phyloP scores from a whole-genome alignment of 495 filamentous ascomycete genomes.

The Neurospora discreta region DNA sequence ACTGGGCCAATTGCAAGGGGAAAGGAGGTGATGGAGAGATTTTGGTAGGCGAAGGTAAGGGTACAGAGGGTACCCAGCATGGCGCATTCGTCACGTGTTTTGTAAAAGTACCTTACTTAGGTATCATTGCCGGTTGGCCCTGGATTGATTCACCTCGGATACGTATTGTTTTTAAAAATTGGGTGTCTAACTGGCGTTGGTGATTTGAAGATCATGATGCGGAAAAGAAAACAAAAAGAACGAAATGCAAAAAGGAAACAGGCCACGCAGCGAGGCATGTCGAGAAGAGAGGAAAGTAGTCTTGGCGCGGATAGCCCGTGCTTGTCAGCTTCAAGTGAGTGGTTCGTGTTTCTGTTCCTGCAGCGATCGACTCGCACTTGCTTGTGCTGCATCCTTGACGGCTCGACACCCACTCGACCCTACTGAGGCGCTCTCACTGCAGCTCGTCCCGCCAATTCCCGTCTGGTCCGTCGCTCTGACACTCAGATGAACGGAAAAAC shows the following conservation, averaged over 20 bases:
- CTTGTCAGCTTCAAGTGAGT: neutral
- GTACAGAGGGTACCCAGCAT: neutral
- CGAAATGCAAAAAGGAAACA: neutral
- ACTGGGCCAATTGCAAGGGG: neutral
- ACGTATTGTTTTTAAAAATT: neutral
- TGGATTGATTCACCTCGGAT: neutral
- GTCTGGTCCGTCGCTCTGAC: neutral
- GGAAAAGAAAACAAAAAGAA: neutral
- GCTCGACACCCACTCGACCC: neutral
- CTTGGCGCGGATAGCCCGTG: neutral
- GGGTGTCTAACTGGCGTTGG: neutral
- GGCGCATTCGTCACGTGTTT: neutral
- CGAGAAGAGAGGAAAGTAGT: neutral
- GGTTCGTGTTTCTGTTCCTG: no score
- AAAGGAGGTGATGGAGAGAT: neutral
- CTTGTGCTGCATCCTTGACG: neutral
- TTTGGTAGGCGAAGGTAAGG: neutral
- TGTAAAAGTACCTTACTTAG: neutral
- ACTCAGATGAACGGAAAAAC: neutral
- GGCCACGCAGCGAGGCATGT: no score
- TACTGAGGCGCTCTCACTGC: neutral
- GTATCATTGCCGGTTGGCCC: no score
- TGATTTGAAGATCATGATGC: neutral
- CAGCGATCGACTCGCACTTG: neutral
- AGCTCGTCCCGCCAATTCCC: neutral